Percentiles rank a stretch among this genome's conserved stretches.
Conservation (phyloP, 2,329 filamentous ascomycete genomes). For the Furcasterigmium furcatum region DNA sequence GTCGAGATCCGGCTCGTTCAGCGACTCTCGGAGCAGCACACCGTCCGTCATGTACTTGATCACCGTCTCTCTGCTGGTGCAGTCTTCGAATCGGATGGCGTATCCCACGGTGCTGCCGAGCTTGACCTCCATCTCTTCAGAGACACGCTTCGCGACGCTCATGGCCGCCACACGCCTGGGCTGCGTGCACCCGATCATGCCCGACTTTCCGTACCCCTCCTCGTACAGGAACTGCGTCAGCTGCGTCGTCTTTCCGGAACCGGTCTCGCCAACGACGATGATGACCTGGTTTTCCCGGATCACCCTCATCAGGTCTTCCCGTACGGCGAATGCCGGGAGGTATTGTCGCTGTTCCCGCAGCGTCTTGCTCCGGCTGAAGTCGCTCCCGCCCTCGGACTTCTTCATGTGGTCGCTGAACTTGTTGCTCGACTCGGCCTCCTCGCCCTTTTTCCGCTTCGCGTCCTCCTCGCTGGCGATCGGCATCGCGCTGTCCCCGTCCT, state of each 20-base stretch:
- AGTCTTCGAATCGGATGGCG: conserved; percentile 97
- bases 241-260: conserved; percentile 96
- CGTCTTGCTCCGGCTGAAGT: conserved; percentile 90
- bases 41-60: conserved; percentile 99
- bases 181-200: conserved; percentile 95
- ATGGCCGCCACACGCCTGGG: conserved; percentile 95
- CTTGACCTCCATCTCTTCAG: conserved; percentile 95
- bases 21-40: conserved; percentile 86
- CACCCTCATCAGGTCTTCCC: conserved; percentile 86
- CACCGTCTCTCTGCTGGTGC: conserved; percentile 88
- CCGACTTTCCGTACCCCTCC: conserved; percentile 83
- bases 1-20: conserved; percentile 89
- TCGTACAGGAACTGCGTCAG: conserved; percentile 94
- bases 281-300: conserved; percentile 96
- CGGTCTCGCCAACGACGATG: conserved; percentile 95
- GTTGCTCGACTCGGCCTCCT: conserved; percentile 37
- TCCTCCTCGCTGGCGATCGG: conserved; percentile 72
- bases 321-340: conserved; percentile 90
- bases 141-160: conserved; percentile 97
- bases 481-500: conserved; percentile 84
- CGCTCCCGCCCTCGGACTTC: conserved; percentile 76
- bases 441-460: conserved; percentile 38
- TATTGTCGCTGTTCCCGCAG: conserved; percentile 89
- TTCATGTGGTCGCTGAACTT: conserved; percentile 93
- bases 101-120: conserved; percentile 89